Conservation (phyloP, 2,329 filamentous ascomycete species). For the Apiospora pterosperma region DNA sequence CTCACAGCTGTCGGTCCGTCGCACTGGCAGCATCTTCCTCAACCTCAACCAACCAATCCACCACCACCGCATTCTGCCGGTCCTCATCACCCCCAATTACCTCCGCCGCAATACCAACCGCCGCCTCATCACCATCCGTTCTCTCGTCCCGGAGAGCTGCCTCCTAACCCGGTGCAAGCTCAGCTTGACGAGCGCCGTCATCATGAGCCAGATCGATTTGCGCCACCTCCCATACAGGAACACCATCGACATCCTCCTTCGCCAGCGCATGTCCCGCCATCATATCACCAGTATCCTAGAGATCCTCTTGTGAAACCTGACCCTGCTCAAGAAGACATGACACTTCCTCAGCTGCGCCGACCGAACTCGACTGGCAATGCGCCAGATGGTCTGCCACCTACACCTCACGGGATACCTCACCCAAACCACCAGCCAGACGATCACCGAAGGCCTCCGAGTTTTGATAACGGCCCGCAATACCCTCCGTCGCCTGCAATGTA, state of each 20-base stretch:
- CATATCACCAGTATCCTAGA: constrained; percentile 43
- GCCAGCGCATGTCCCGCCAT: constrained; percentile 35
- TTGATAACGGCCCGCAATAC: constrained; percentile 44
- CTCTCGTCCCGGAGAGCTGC: constrained; percentile 34
- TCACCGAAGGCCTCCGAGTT: constrained; percentile 50
- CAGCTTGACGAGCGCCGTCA: constrained; percentile 53
- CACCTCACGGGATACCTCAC: constrained; percentile 31
- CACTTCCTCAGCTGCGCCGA: constrained; percentile 41
- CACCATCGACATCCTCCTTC: constrained; percentile 44
- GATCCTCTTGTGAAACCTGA: constrained; percentile 58
- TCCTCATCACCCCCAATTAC: constrained; percentile 36
- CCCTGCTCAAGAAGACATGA: constrained; percentile 40
- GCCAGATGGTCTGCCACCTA: constrained; percentile 31
- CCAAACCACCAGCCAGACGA: constrained; percentile 40
- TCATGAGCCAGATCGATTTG: constrained; percentile 52
- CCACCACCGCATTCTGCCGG: constrained; percentile 27
- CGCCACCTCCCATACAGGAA: constrained; percentile 48
- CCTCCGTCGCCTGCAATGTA: constrained; percentile 38
- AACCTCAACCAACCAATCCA: constrained; percentile 41
- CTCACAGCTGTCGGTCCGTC: constrained; percentile 42
- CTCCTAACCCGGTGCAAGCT: constrained; percentile 37
- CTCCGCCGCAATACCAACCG: constrained; percentile 34
- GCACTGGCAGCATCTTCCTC: constrained; percentile 40
- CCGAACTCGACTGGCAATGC: constrained; percentile 48
- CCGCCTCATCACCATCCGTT: constrained; percentile 27